Evolutionary conservation across 2,329 filamentous ascomycete genomes (phyloP).

Genomic region (Aureobasidium vineae): DNA sequence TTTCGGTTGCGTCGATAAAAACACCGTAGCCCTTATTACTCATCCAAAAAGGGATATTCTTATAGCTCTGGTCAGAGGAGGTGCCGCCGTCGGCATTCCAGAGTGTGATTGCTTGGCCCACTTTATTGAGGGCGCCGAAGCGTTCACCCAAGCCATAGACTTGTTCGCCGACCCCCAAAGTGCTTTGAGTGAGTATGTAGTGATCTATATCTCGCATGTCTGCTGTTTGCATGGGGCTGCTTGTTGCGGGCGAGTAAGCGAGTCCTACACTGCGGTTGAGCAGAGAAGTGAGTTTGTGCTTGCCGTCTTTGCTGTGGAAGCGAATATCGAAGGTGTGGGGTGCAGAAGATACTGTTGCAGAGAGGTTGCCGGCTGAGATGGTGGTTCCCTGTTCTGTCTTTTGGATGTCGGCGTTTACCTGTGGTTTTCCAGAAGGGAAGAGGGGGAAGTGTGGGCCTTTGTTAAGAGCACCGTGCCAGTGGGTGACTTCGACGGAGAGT

Average conservation of each 20-base stretch:
- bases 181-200: slow-evolving; percentile 49
- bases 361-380: slow-evolving; percentile 52
- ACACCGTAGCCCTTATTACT: slow-evolving; percentile 73
- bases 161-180: slow-evolving; percentile 57
- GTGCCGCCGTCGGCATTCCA: slow-evolving; percentile 63
- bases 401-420: slow-evolving; percentile 42
- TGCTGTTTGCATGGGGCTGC: slow-evolving; percentile 53
- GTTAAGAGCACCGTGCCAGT: slow-evolving; percentile 55
- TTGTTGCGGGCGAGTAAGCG: slow-evolving; percentile 56
- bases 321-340: slow-evolving; percentile 56
- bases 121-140: slow-evolving; percentile 74
- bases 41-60: slow-evolving; percentile 69
- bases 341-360: slow-evolving; percentile 52
- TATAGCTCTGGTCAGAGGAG: slow-evolving; percentile 68
- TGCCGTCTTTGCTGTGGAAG: slow-evolving; percentile 54
- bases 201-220: slow-evolving; percentile 50
- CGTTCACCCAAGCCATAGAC: slow-evolving; percentile 73
- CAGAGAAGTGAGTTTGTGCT: slow-evolving; percentile 55
- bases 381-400: slow-evolving; percentile 50
- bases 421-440: slow-evolving; percentile 54
- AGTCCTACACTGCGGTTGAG: slow-evolving; percentile 57
- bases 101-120: slow-evolving; percentile 68
- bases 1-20: slow-evolving; percentile 69
- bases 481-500: slow-evolving; percentile 59
- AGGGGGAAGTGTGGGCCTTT: slow-evolving; percentile 59